Evolutionary conservation across 352 stramenopile species (phyloP), one percentile per base, ranked within the genome.

Genomic region (Pythium scleroteichum): DNA sequence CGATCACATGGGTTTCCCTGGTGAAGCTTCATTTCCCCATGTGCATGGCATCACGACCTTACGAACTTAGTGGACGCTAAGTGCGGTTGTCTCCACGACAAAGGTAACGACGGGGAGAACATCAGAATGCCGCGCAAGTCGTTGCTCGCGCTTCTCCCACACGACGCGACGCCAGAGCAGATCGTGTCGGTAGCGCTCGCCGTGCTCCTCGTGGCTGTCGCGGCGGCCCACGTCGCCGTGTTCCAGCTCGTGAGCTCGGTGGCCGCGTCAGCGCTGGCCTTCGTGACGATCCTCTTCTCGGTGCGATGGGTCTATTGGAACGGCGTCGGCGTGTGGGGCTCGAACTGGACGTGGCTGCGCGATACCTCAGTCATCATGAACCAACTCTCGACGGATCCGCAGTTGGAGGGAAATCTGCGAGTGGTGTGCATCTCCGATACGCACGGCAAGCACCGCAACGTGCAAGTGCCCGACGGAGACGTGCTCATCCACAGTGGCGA

Each of bases 401-500:
- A 90, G 47, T 72, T 79, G 46, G 57, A 74, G 9, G 79, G 76
- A 4, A 87, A 77, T 7, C 55, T 95, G 10, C 75, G 86, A 22
- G 68, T 95, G 1, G 84, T 94, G 4, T 93, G 85, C 64, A 74
- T 95, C 58, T 95, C 86, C 0, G 86, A 95, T 56, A 95, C 86
- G 17, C 86, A 95, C 41, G 69, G 66, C n/a, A 79, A 78, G 29
- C 86, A 95, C 58, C 77, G 74, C 7, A 70, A 81, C 17, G 70
- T 98, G 46, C 68, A 51, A 26, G 62, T 94, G 0, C 80, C 85
- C 0, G 48, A 71, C 4, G 84, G 96, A 33, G 87, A 96, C 57
- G 77, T 97, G 29, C 59, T 98, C 26, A 79, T 98, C 46, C 89
- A 97, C 41, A 92, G 95, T 63, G 85, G 85, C 17, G 92, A 98